Percentiles rank a stretch among this genome's conserved stretches.
Evolutionary conservation across 371 early-diverging fungal species (phyloP).

Genomic region (Coemansia sp.): DNA sequence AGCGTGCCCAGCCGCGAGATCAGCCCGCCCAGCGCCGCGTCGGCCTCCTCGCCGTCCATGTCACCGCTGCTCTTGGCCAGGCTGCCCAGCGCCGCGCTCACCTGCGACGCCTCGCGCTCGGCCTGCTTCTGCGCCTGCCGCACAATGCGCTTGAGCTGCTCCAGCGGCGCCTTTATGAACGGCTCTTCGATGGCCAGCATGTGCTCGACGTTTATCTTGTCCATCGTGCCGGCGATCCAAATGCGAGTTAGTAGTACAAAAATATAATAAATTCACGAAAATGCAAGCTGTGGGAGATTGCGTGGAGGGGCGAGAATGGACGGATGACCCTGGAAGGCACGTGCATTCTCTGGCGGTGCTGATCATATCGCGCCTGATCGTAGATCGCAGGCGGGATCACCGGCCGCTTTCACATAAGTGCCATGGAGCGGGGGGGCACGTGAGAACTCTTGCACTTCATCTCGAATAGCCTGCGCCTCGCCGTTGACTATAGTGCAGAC

Average conservation of each 20-base stretch:
- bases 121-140: slow-evolving; percentile 75
- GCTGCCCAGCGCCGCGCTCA: slow-evolving; percentile 54
- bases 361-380: too few relatives aligned
- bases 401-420: background rate
- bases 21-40: slow-evolving; percentile 62
- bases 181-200: slow-evolving; percentile 85
- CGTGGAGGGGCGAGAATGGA: background rate
- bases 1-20: slow-evolving; percentile 65
- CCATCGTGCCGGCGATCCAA: slow-evolving; percentile 52
- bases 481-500: too few relatives aligned
- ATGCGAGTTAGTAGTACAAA: slow-evolving; percentile 2
- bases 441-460: too few relatives aligned
- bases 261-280: background rate
- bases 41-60: slow-evolving; percentile 43
- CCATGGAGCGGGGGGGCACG: background rate
- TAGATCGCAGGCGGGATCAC: background rate
- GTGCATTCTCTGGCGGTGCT: slow-evolving; percentile 5
- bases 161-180: slow-evolving; percentile 89
- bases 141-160: slow-evolving; percentile 81
- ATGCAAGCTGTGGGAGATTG: background rate
- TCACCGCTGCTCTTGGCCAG: slow-evolving; percentile 45
- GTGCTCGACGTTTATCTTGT: slow-evolving; percentile 73
- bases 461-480: too few relatives aligned
- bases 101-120: slow-evolving; percentile 71
- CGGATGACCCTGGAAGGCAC: slow-evolving; percentile 1